Evolutionary conservation across 2,329 filamentous ascomycete species (phyloP).

Genomic region (Aspergillus oerlinghausenensis): DNA sequence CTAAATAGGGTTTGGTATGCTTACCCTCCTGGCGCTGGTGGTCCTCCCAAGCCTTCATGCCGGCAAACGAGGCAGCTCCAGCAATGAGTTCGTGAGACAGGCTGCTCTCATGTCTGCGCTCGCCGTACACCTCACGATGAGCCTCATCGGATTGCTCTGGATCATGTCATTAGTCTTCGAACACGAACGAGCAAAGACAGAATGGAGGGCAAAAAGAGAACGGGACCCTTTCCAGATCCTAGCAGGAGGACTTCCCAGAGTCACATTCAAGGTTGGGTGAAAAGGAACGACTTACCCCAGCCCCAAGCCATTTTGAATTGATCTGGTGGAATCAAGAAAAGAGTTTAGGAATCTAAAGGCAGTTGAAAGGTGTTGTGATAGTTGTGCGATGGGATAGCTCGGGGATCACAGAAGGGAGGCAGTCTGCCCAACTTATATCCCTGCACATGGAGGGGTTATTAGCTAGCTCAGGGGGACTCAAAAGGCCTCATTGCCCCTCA

Average conservation of each 20-base stretch:
- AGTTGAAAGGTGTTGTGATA: neutral
- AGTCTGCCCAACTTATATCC: neutral
- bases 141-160: constrained; percentile 50
- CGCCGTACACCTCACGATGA: constrained; percentile 53
- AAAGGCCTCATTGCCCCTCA: neutral
- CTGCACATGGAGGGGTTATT: neutral
- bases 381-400: neutral
- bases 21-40: constrained; percentile 65
- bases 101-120: constrained; percentile 54
- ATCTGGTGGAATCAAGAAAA: constrained; percentile 2
- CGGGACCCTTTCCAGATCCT: neutral
- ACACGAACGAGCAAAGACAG: neutral
- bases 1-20: constrained; percentile 12
- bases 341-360: neutral
- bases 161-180: neutral
- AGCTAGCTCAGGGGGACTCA: neutral
- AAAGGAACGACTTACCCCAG: constrained; percentile 25
- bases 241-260: neutral
- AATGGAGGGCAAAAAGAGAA: neutral
- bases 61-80: constrained; percentile 71
- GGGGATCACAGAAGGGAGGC: neutral
- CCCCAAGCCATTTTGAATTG: constrained; percentile 32
- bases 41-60: constrained; percentile 76
- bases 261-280: neutral
- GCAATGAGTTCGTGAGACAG: constrained; percentile 70